Conservation (phyloP, 2,329 filamentous ascomycete species). For the Albophoma yamanashiensis region DNA sequence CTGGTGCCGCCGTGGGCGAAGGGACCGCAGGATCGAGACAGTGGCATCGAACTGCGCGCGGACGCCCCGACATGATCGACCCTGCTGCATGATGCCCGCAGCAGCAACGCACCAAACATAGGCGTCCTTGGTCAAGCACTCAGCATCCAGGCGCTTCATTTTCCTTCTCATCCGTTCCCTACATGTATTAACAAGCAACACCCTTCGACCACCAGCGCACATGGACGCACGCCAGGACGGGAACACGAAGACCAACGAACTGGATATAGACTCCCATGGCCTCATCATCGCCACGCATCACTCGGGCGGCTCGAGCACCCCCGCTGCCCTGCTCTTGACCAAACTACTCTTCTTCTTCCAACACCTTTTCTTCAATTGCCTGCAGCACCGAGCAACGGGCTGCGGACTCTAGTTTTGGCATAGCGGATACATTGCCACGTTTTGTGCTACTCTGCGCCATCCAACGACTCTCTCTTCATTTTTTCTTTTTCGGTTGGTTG, state of each 20-base stretch:
- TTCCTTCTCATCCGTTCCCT: slow-evolving; percentile 4
- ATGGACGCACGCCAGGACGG: background rate
- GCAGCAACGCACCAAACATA: background rate
- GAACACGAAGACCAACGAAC: background rate
- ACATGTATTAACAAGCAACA: background rate
- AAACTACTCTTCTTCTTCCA: background rate
- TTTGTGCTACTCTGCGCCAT: background rate
- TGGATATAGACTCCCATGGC: background rate
- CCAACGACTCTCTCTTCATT: background rate
- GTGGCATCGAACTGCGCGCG: slow-evolving; percentile 36
- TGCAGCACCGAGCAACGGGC: background rate
- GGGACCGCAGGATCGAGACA: slow-evolving; percentile 37
- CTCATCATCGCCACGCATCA: background rate
- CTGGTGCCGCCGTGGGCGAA: slow-evolving; percentile 22
- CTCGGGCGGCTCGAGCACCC: background rate
- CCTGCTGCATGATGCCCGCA: background rate
- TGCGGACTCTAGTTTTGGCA: background rate
- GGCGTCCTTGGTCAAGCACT: background rate
- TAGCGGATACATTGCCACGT: background rate
- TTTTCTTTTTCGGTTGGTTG: background rate
- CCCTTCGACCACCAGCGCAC: background rate
- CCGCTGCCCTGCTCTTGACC: background rate
- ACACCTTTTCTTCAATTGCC: background rate
- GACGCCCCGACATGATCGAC: slow-evolving; percentile 14
- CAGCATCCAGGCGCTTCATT: background rate